A percentile compares a stretch with the other conserved stretches of the same genome.
Evolutionary conservation across 1,284 basidiomycete genomes (phyloP).

Genomic region (Boletus holoroseus): DNA sequence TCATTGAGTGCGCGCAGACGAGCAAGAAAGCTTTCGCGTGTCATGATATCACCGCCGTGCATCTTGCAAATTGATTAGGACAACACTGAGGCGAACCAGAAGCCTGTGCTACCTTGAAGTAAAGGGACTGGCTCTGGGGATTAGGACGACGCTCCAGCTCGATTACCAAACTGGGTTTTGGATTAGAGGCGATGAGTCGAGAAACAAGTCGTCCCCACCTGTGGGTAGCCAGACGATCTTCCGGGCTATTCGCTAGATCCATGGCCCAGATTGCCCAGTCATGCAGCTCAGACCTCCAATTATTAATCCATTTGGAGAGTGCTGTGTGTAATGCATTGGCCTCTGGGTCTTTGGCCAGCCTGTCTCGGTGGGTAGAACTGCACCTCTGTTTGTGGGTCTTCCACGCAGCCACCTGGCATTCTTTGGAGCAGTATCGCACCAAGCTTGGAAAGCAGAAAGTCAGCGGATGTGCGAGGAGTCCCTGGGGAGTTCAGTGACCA

Average conservation of each 20-base stretch:
- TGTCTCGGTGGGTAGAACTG: conserved; percentile 10
- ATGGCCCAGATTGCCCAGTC: conserved; percentile 23
- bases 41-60: conserved; percentile 26
- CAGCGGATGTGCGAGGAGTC: neutral
- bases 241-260: conserved; percentile 28
- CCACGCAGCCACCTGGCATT: conserved; percentile 30
- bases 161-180: conserved; percentile 21
- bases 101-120: conserved; percentile 22
- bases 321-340: conserved; percentile 14
- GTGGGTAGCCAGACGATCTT: conserved; percentile 17
- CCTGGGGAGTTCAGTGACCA: conserved; percentile 1
- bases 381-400: conserved; percentile 29
- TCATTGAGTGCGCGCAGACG: conserved; percentile 17
- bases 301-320: conserved; percentile 28
- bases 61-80: conserved; percentile 22
- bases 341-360: conserved; percentile 14
- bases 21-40: conserved; percentile 23
- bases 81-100: neutral
- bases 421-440: conserved; percentile 31
- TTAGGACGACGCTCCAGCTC: conserved; percentile 17
- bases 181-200: neutral
- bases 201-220: conserved; percentile 7
- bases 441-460: conserved; percentile 7
- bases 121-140: conserved; percentile 11
- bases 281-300: conserved; percentile 22